A percentile compares a stretch with the other conserved stretches of the same genome.
phyloP scores from a whole-genome alignment of 2,329 filamentous ascomycete genomes.

The Botrytis galanthina region DNA sequence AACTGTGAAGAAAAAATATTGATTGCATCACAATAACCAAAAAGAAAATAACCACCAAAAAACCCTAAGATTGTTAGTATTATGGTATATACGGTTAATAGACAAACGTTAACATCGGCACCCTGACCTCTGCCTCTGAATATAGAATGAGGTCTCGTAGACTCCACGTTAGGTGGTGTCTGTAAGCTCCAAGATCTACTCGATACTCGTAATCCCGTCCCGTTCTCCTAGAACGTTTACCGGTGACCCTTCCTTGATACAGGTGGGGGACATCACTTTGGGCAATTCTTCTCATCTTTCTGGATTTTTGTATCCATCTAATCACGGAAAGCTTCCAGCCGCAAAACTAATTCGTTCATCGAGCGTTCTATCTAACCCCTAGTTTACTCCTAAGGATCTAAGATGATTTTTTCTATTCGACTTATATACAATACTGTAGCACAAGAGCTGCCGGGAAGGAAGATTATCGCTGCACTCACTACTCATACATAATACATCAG shows the following conservation, averaged over 20 bases:
- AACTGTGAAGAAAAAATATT: not conserved
- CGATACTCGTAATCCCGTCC: no score
- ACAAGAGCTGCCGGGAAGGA: not conserved
- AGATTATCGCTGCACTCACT: fast-evolving
- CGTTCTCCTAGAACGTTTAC: no score
- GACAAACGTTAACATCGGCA: not conserved
- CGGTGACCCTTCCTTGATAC: no score
- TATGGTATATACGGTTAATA: not conserved
- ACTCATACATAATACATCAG: not conserved
- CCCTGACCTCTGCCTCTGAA: no score
- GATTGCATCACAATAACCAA: not conserved
- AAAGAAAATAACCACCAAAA: not conserved
- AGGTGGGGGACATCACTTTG: no score
- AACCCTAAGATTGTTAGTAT: not conserved
- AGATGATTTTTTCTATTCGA: not conserved
- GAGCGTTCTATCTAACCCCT: not conserved
- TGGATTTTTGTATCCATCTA: no score
- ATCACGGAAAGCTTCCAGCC: not conserved
- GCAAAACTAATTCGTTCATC: not conserved
- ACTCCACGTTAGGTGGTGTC: no score
- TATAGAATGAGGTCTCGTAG: no score
- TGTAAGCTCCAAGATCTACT: no score
- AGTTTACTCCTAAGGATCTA: fast-evolving
- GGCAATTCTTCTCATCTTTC: no score
- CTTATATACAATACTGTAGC: not conserved